Conservation (phyloP, 129 eudicot species). For the Heracleum sosnowskyi region DNA sequence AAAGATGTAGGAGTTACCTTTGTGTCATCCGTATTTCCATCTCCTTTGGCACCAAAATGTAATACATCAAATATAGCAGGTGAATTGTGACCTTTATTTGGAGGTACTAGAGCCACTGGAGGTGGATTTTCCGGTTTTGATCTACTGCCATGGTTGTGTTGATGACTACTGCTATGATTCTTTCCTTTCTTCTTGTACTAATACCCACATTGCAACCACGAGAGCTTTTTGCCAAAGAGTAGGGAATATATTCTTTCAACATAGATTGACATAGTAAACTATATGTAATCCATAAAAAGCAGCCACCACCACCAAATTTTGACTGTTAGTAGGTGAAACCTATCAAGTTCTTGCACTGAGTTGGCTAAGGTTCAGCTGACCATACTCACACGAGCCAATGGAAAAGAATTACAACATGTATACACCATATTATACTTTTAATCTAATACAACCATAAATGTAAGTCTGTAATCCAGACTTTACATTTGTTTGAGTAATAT, state of each 20-base stretch:
- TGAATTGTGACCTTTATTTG: constrained; percentile 31
- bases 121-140: constrained; percentile 20
- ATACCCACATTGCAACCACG: not conserved
- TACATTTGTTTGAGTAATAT: not conserved
- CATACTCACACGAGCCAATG: not conserved
- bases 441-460: not conserved
- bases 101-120: constrained; percentile 25
- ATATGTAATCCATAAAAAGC: not conserved
- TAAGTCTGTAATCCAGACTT: not conserved
- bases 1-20: constrained; percentile 34
- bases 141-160: constrained; percentile 30
- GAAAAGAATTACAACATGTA: too few species aligned
- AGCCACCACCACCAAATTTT: not conserved
- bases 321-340: not conserved
- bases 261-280: not conserved
- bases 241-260: not conserved
- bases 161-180: constrained; percentile 33
- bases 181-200: constrained; percentile 48
- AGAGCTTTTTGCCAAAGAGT: not conserved
- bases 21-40: constrained; percentile 76
- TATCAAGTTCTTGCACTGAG: not conserved
- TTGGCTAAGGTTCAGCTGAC: not conserved
- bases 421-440: not conserved
- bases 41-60: constrained; percentile 77
- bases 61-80: constrained; percentile 42